These are phyloP conservation scores for Russula dissimulans DNA, from an alignment of 768 basidiomycete species.

Conservation along the genomic window DNA sequence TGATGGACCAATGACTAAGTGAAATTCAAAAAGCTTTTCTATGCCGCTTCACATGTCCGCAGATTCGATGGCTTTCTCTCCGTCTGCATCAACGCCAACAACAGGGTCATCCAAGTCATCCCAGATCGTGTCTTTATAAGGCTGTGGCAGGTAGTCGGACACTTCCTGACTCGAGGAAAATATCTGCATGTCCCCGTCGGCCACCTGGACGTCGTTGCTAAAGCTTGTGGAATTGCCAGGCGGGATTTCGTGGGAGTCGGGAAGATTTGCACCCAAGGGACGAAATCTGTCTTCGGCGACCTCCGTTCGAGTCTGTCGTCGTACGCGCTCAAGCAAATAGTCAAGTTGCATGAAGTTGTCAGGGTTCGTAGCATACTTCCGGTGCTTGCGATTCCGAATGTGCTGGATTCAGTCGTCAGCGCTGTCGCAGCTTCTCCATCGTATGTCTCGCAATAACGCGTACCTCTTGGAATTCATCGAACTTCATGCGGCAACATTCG, in stretches of 20 bases:
- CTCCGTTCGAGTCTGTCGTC: slow-evolving; percentile 35
- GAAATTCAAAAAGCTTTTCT: slow-evolving; percentile 1
- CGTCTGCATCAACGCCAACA: slow-evolving; percentile 1
- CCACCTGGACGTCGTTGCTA: neutral
- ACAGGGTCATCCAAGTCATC: slow-evolving; percentile 11
- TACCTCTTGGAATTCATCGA: slow-evolving; percentile 78
- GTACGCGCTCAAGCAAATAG: slow-evolving; percentile 54
- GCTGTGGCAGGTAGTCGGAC: slow-evolving; percentile 18
- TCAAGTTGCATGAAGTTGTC: slow-evolving; percentile 78
- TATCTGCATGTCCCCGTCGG: neutral
- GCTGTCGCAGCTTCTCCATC: too few relatives aligned
- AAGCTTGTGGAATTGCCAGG: neutral
- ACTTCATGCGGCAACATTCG: slow-evolving; percentile 89
- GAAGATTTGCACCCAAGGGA: slow-evolving; percentile 4
- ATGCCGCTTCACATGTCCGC: neutral
- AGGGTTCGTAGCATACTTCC: slow-evolving; percentile 69
- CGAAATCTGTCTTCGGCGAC: slow-evolving; percentile 19
- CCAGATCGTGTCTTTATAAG: slow-evolving; percentile 1
- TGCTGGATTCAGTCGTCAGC: slow-evolving; percentile 43
- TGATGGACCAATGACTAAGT: neutral
- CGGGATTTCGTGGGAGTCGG: neutral
- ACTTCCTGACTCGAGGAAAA: slow-evolving; percentile 18
- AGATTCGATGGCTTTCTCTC: neutral
- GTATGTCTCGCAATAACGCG: slow-evolving; percentile 23
- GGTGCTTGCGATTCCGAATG: slow-evolving; percentile 59